Percentiles rank a stretch among this genome's conserved stretches.
Evolutionary conservation across 441 rosid species (phyloP).

Genomic region (Lepidium campestre): DNA sequence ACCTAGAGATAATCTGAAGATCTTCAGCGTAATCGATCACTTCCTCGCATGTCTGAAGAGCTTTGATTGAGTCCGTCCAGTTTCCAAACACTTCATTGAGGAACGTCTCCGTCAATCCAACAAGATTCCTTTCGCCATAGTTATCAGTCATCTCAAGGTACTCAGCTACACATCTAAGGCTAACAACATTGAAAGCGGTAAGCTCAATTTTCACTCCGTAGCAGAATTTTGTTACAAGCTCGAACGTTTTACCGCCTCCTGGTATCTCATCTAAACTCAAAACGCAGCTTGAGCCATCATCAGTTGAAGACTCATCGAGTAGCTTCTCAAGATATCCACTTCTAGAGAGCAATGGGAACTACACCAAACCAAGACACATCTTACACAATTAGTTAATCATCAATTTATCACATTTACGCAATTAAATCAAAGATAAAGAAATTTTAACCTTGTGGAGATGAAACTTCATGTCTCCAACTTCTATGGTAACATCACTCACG

Average conservation of each 20-base stretch:
- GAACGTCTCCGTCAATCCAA: conserved; percentile 39
- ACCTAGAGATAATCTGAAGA: conserved; percentile 52
- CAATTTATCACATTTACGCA: background rate
- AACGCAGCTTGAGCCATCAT: conserved; percentile 36
- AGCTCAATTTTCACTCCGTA: conserved; percentile 53
- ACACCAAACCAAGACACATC: background rate
- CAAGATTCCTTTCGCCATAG: conserved; percentile 53
- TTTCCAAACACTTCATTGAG: conserved; percentile 45
- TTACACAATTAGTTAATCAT: background rate
- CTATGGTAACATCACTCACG: conserved; percentile 56
- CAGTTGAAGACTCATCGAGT: conserved; percentile 36
- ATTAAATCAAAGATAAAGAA: background rate
- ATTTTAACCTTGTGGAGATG: conserved; percentile 58
- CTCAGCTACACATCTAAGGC: conserved; percentile 58
- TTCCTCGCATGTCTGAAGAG: conserved; percentile 60
- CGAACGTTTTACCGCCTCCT: conserved; percentile 52
- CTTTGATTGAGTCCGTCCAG: conserved; percentile 52
- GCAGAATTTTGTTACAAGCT: conserved; percentile 49
- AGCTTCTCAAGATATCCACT: conserved; percentile 47
- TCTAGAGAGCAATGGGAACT: conserved; percentile 67
- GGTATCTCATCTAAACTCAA: conserved; percentile 45
- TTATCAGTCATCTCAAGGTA: conserved; percentile 50
- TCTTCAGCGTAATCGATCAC: conserved; percentile 49
- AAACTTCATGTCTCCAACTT: conserved; percentile 52
- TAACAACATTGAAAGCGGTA: conserved; percentile 45